Conservation (phyloP, 75 land plant species). For the Sequoiadendron giganteum region DNA sequence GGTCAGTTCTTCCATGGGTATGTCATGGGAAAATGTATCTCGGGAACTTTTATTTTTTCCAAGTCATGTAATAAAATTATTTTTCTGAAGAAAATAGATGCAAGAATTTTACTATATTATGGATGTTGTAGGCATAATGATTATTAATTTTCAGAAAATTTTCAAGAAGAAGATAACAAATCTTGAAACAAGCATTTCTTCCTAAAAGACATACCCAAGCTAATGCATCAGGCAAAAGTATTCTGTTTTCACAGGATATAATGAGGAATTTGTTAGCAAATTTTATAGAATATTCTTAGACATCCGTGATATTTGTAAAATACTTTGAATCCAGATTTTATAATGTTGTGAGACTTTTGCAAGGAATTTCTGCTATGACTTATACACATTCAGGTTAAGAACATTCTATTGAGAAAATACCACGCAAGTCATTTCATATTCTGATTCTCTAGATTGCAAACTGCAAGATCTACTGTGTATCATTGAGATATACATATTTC, state of each 20-base stretch:
- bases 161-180: not conserved
- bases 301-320: not conserved
- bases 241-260: not conserved
- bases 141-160: not conserved
- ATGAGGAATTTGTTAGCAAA: not conserved
- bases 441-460: not conserved
- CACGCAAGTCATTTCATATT: not conserved
- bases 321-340: conserved; percentile 3
- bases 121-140: not conserved
- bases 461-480: not conserved
- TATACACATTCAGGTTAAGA: not conserved
- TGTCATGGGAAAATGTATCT: not conserved
- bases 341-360: not conserved
- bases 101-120: not conserved
- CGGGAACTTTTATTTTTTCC: not conserved
- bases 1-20: not conserved
- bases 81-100: not conserved
- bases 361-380: not conserved
- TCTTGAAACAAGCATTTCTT: not conserved
- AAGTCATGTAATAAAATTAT: not conserved
- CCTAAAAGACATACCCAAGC: not conserved
- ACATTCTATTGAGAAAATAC: conserved; percentile 1
- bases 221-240: not conserved
- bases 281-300: not conserved
- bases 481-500: not conserved